Evolutionary conservation across 257 asterid species (phyloP).

Genomic region (Coffea canephora): DNA sequence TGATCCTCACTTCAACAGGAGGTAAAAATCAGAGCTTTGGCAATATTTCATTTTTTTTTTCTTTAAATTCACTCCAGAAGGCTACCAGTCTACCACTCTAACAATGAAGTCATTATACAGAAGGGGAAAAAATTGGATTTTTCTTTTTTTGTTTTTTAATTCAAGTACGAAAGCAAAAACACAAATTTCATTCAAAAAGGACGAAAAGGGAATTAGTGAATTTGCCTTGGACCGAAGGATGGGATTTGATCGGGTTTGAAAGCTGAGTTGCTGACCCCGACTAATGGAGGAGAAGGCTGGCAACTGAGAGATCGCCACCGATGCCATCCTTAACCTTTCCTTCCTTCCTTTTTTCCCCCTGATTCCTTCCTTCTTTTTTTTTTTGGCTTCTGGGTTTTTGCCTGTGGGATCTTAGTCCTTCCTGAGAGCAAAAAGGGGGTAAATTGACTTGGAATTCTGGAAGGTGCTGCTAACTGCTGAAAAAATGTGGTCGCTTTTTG

Average conservation of each 20-base stretch:
- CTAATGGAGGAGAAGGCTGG: slow-evolving; percentile 29
- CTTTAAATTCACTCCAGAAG: not conserved
- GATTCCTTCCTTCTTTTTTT: no score
- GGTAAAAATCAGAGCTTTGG: not conserved
- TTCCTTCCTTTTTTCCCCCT: not conserved
- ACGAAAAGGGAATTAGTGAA: not conserved
- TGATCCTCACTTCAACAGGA: no score
- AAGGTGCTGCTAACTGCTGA: not conserved
- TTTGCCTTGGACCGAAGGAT: slow-evolving; percentile 27
- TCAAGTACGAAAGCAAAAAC: not conserved
- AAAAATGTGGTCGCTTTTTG: no score
- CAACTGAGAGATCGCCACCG: slow-evolving; percentile 31
- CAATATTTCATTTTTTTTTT: no score
- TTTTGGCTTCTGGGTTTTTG: no score
- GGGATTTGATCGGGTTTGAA: slow-evolving; percentile 19
- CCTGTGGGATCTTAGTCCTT: not conserved
- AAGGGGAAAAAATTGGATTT: not conserved
- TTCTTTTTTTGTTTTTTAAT: not conserved
- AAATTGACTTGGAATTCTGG: not conserved
- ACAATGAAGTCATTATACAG: not conserved
- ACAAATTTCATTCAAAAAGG: not conserved
- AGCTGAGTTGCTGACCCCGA: slow-evolving; percentile 15
- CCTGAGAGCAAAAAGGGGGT: not conserved
- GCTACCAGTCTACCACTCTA: not conserved
- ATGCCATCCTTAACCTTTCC: slow-evolving; percentile 21